These are phyloP conservation scores for Debaryomyces prosopidis DNA, from an alignment of 805 yeast species.

Conservation along the genomic window DNA sequence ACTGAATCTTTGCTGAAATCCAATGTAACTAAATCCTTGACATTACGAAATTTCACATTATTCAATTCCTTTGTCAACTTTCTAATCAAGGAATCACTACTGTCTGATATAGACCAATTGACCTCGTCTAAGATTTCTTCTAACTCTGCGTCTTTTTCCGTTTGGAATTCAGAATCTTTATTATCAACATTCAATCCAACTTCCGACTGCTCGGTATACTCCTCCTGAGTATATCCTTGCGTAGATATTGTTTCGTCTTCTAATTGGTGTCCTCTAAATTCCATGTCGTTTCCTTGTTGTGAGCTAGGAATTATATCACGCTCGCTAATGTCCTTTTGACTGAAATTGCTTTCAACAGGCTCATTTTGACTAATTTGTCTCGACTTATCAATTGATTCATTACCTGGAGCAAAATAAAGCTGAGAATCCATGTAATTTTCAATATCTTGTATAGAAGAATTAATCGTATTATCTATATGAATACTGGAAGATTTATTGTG, in stretches of 20 bases:
- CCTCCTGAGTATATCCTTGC: background rate
- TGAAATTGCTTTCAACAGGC: background rate
- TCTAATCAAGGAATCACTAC: slow-evolving; percentile 55
- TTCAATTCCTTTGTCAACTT: slow-evolving; percentile 62
- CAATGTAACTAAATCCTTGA: slow-evolving; percentile 43
- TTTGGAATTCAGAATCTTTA: slow-evolving; percentile 6
- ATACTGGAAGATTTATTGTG: background rate
- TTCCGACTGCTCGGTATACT: background rate
- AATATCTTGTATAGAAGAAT: slow-evolving; percentile 40
- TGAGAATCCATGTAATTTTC: slow-evolving; percentile 40
- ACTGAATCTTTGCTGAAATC: slow-evolving; percentile 35
- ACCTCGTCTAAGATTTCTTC: slow-evolving; percentile 77
- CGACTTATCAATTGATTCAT: background rate
- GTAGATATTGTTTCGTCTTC: slow-evolving; percentile 6
- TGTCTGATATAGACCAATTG: slow-evolving; percentile 72
- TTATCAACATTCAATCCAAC: slow-evolving; percentile 14
- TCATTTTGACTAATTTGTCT: background rate
- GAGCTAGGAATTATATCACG: background rate
- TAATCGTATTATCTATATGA: slow-evolving; percentile 16
- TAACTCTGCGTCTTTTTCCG: slow-evolving; percentile 42
- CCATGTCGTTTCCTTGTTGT: slow-evolving; percentile 2
- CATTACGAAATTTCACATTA: slow-evolving; percentile 61
- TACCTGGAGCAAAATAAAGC: slow-evolving; percentile 16
- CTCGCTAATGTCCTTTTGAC: background rate
- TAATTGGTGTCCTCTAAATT: slow-evolving; percentile 9